A percentile compares a stretch with the other conserved stretches of the same genome.
Conservation (phyloP, 2,329 filamentous ascomycete species). For the Emergomyces orientalis region DNA sequence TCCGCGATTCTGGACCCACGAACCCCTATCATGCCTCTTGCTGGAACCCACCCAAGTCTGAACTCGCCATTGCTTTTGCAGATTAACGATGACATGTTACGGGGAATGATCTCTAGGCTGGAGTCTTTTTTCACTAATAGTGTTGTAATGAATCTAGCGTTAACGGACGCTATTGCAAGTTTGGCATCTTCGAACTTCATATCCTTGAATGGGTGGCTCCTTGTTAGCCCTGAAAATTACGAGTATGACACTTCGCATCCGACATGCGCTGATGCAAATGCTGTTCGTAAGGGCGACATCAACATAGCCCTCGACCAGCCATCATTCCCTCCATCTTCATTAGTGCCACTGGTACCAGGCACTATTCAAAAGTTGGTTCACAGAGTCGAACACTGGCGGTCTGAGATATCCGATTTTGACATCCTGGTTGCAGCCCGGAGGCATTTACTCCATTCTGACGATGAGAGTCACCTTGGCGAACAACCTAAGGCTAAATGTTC, state of each 20-base stretch:
- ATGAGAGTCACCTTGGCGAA: conserved; percentile 12
- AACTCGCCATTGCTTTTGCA: conserved; percentile 58
- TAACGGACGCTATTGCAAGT: conserved; percentile 75
- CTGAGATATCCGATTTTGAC: conserved; percentile 61
- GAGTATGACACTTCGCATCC: conserved; percentile 34
- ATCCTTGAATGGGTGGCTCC: conserved; percentile 80
- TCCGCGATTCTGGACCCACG: conserved; percentile 41
- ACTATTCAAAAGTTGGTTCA: conserved; percentile 53
- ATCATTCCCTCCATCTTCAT: conserved; percentile 41
- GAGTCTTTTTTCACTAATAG: conserved; percentile 80
- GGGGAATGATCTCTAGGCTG: conserved; percentile 50
- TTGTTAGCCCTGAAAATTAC: conserved; percentile 60
- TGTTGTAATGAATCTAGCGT: conserved; percentile 78
- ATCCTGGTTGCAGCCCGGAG: conserved; percentile 56
- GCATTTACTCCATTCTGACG: conserved; percentile 30
- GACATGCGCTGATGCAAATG: conserved; percentile 21
- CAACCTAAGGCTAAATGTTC: neutral
- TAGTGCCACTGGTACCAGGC: conserved; percentile 39
- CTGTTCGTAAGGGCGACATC: conserved; percentile 22
- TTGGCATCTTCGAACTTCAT: conserved; percentile 78
- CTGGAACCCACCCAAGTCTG: conserved; percentile 37
- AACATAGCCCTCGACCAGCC: conserved; percentile 33
- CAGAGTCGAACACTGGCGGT: conserved; percentile 54
- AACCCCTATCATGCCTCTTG: conserved; percentile 21
- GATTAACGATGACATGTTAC: conserved; percentile 51